Evolutionary conservation across 441 rosid genomes (phyloP).

Genomic region (Aleurites moluccanus): DNA sequence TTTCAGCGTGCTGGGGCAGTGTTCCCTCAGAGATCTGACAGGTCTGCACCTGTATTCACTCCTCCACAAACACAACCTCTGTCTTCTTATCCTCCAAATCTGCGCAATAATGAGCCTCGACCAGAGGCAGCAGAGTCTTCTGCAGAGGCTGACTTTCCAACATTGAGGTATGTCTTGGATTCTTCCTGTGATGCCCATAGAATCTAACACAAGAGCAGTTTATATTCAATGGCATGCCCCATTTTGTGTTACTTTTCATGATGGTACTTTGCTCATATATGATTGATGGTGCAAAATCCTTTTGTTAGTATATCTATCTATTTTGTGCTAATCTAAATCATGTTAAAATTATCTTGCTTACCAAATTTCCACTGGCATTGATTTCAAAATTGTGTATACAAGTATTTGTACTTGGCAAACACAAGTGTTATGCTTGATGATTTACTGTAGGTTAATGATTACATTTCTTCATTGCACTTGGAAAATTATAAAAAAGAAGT

Average conservation of each 20-base stretch:
- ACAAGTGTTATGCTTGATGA: not conserved
- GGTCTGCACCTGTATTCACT: slow-evolving; percentile 88
- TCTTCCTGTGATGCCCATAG: slow-evolving; percentile 2
- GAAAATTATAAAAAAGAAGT: not conserved
- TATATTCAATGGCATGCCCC: not conserved
- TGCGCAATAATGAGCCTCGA: slow-evolving; percentile 53
- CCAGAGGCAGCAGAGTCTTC: slow-evolving; percentile 68
- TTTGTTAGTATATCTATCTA: not conserved
- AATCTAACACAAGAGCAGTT: not conserved
- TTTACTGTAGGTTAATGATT: not conserved
- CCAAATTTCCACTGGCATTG: not conserved
- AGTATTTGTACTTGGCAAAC: not conserved
- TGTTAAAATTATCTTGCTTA: not conserved
- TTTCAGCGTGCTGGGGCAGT: slow-evolving; percentile 97
- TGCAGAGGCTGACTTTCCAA: slow-evolving; percentile 80
- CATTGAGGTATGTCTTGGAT: slow-evolving; percentile 58
- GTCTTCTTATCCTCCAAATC: slow-evolving; percentile 74
- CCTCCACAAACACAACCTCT: slow-evolving; percentile 94
- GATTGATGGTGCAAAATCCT: not conserved
- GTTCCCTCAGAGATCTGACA: slow-evolving; percentile 91
- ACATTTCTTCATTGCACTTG: not conserved
- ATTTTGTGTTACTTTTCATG: not conserved
- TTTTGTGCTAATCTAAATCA: not conserved
- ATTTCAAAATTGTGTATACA: not conserved
- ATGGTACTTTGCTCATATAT: not conserved